phyloP scores from a whole-genome alignment of 495 filamentous ascomycete genomes.

The Amphirosellinia nigrospora region DNA sequence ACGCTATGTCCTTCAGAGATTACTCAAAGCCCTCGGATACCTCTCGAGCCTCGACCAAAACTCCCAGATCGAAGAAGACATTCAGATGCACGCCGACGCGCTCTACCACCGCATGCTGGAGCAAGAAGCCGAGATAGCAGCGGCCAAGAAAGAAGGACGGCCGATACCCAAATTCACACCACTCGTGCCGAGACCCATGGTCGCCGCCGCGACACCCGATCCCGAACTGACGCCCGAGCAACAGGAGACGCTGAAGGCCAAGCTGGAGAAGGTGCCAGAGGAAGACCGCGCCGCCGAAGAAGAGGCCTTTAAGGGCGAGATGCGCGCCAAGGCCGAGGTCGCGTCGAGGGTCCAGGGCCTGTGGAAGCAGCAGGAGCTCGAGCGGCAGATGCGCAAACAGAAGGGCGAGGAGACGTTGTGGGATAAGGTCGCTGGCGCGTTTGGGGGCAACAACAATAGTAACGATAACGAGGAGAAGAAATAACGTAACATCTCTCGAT shows the following conservation, averaged over 20 bases:
- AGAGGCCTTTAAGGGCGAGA: slow-evolving; percentile 64
- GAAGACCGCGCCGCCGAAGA: slow-evolving; percentile 72
- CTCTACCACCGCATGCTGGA: slow-evolving; percentile 84
- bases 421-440: slow-evolving; percentile 50
- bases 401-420: slow-evolving; percentile 61
- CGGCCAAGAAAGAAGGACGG: slow-evolving; percentile 67
- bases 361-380: slow-evolving; percentile 62
- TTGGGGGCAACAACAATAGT: neutral
- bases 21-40: slow-evolving; percentile 92
- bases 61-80: slow-evolving; percentile 76
- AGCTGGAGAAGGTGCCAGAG: slow-evolving; percentile 63
- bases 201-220: slow-evolving; percentile 17
- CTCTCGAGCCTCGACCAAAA: slow-evolving; percentile 68
- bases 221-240: slow-evolving; percentile 43
- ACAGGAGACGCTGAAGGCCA: slow-evolving; percentile 55
- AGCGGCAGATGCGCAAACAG: slow-evolving; percentile 62
- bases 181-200: slow-evolving; percentile 40
- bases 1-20: slow-evolving; percentile 60
- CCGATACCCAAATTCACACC: slow-evolving; percentile 56
- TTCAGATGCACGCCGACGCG: slow-evolving; percentile 94
- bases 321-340: slow-evolving; percentile 63
- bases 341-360: slow-evolving; percentile 58
- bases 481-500: neutral
- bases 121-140: slow-evolving; percentile 71
- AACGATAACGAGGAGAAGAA: slow-evolving; percentile 17